Evolutionary conservation across 1,284 basidiomycete genomes (phyloP).

Genomic region (Heterobasidion annosum): DNA sequence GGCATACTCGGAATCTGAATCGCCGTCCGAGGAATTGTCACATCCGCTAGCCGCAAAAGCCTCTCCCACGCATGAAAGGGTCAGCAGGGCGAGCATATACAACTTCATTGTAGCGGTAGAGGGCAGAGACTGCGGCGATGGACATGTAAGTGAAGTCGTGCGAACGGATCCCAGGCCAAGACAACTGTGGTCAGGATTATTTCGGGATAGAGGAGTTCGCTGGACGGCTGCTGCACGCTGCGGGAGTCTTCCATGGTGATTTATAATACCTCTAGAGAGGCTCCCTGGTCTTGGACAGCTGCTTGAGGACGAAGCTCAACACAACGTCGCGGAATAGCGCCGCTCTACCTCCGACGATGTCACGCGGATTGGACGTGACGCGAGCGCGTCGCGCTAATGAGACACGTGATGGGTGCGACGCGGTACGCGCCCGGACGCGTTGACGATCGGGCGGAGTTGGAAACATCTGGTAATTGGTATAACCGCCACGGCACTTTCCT

Average conservation of each 20-base stretch:
- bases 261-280: too few relatives aligned
- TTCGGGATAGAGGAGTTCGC: not conserved
- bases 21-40: too few relatives aligned
- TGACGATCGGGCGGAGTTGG: conserved; percentile 16
- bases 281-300: too few relatives aligned
- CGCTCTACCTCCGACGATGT: not conserved
- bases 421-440: conserved; percentile 15
- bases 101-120: not conserved
- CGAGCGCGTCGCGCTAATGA: conserved; percentile 13
- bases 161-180: not conserved
- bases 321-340: not conserved
- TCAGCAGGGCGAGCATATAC: not conserved
- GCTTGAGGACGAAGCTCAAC: not conserved
- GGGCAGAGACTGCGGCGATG: not conserved
- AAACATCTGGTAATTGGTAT: conserved; percentile 10
- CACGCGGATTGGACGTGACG: not conserved
- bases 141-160: not conserved
- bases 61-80: not conserved
- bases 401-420: conserved; percentile 19
- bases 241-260: too few relatives aligned
- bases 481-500: conserved; percentile 8
- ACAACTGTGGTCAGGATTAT: not conserved
- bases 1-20: too few relatives aligned
- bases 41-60: not conserved
- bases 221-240: too few relatives aligned